Conservation (phyloP, 495 filamentous ascomycete species). For the Aspergillus cavernicola region DNA sequence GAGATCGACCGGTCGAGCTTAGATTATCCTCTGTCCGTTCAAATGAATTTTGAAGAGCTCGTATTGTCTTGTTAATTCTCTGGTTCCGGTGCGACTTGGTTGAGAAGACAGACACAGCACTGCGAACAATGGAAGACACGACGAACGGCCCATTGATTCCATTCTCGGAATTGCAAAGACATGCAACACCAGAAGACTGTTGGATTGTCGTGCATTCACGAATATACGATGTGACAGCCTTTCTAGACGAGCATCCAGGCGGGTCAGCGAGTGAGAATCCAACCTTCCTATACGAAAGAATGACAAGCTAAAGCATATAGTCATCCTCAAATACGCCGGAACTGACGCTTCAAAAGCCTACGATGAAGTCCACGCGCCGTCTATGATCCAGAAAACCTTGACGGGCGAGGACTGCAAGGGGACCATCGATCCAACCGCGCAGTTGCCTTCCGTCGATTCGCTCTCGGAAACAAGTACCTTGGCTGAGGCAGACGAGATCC, state of each 20-base stretch:
- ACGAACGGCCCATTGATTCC: background rate
- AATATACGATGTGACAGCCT: slow-evolving; percentile 80
- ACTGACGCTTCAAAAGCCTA: slow-evolving; percentile 59
- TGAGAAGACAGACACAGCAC: too few relatives aligned
- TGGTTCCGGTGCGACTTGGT: too few relatives aligned
- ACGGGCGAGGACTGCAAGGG: background rate
- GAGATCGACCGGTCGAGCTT: background rate
- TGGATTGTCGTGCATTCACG: slow-evolving; percentile 83
- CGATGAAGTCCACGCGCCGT: slow-evolving; percentile 50
- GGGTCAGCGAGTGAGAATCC: slow-evolving; percentile 32
- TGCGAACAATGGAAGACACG: background rate
- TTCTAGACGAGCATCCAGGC: slow-evolving; percentile 58
- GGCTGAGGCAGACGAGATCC: slow-evolving; percentile 18
- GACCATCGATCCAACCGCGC: background rate
- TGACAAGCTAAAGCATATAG: background rate
- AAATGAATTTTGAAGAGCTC: too few relatives aligned
- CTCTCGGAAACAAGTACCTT: background rate
- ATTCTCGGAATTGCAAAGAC: background rate
- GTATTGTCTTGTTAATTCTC: too few relatives aligned
- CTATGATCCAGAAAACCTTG: slow-evolving; percentile 5
- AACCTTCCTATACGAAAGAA: background rate
- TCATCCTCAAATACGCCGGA: slow-evolving; percentile 45
- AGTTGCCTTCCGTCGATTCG: background rate
- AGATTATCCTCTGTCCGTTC: background rate
- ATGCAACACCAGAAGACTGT: slow-evolving; percentile 53